These are phyloP conservation scores for Hemileccinum impolitum DNA, from an alignment of 768 basidiomycete genomes.

Conservation along the genomic window DNA sequence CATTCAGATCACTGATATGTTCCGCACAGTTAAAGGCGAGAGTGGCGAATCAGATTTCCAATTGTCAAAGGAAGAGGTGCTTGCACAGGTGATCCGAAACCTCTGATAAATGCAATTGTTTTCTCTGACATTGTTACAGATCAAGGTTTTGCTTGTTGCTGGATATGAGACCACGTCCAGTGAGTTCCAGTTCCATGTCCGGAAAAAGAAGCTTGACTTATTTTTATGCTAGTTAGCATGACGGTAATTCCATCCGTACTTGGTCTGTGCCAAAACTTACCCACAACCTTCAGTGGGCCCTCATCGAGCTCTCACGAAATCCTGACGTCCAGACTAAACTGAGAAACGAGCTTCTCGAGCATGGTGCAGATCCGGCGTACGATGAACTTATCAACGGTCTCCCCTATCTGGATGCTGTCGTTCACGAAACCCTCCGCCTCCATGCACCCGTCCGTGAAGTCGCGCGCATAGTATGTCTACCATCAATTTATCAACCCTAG, in stretches of 20 bases:
- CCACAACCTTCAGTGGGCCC: conserved; percentile 43
- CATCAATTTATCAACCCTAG: background rate
- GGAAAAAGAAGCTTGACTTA: background rate
- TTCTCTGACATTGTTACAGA: conserved; percentile 7
- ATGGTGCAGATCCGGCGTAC: conserved; percentile 47
- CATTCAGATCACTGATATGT: background rate
- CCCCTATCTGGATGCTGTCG: conserved; percentile 54
- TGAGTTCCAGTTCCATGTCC: background rate
- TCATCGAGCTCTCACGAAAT: conserved; percentile 51
- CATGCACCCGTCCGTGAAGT: conserved; percentile 38
- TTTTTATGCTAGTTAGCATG: conserved; percentile 14
- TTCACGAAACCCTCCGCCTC: conserved; percentile 43
- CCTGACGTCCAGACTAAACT: conserved; percentile 46
- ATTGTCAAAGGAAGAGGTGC: conserved; percentile 28
- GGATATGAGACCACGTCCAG: conserved; percentile 25
- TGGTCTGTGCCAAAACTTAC: background rate
- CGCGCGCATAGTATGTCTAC: conserved; percentile 5
- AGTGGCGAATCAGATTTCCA: conserved; percentile 20
- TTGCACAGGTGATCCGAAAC: conserved; percentile 17
- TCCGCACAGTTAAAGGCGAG: conserved; percentile 37
- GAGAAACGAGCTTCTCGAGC: conserved; percentile 46
- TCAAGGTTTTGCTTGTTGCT: conserved; percentile 19
- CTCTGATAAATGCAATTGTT: too few relatives aligned
- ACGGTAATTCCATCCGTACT: conserved; percentile 8
- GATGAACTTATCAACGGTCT: conserved; percentile 49